A percentile compares a stretch with the other conserved stretches of the same genome.
Evolutionary conservation across 1,284 basidiomycete species (phyloP).

Genomic region (Moesziomyces aphidis): DNA sequence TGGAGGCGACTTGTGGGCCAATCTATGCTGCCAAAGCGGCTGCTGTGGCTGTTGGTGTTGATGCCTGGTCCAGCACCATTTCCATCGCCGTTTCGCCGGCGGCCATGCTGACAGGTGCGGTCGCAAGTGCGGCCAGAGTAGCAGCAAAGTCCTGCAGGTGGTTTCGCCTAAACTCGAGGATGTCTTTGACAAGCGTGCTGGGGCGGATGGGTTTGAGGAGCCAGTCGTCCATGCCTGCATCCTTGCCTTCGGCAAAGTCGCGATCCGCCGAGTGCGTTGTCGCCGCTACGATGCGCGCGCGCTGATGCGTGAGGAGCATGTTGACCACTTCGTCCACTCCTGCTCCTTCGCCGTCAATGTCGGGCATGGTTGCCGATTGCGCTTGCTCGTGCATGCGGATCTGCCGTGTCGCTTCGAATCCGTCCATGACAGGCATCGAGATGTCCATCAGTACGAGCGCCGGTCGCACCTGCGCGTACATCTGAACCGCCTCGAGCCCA

Average conservation of each 20-base stretch:
- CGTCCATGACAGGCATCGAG: constrained; percentile 62
- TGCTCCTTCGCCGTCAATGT: constrained; percentile 2
- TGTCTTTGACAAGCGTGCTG: constrained; percentile 38
- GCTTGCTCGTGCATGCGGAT: constrained; percentile 46
- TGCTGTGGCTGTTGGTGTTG: constrained; percentile 13
- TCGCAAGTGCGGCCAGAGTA: constrained; percentile 18
- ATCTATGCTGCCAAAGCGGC: constrained; percentile 10
- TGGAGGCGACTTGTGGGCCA: too few relatives aligned
- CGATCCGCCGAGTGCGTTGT: constrained; percentile 50
- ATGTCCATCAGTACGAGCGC: constrained; percentile 61
- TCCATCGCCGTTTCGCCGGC: constrained; percentile 32
- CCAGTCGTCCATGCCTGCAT: constrained; percentile 58
- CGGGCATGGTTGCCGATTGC: constrained; percentile 13
- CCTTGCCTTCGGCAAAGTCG: constrained; percentile 44
- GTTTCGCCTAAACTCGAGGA: constrained; percentile 38
- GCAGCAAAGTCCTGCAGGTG: constrained; percentile 35
- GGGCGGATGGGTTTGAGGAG: constrained; percentile 48
- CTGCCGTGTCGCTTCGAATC: constrained; percentile 49
- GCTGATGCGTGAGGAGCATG: constrained; percentile 34
- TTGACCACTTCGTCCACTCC: constrained; percentile 20
- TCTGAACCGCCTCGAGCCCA: constrained; percentile 53
- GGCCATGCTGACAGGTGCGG: constrained; percentile 17
- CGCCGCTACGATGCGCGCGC: constrained; percentile 51
- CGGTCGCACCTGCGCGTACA: constrained; percentile 35
- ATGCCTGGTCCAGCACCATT: constrained; percentile 32